Evolutionary conservation across 106 monocot genomes (phyloP), one percentile per base, ranked within the genome.

Genomic region (Phalaenopsis equestris): DNA sequence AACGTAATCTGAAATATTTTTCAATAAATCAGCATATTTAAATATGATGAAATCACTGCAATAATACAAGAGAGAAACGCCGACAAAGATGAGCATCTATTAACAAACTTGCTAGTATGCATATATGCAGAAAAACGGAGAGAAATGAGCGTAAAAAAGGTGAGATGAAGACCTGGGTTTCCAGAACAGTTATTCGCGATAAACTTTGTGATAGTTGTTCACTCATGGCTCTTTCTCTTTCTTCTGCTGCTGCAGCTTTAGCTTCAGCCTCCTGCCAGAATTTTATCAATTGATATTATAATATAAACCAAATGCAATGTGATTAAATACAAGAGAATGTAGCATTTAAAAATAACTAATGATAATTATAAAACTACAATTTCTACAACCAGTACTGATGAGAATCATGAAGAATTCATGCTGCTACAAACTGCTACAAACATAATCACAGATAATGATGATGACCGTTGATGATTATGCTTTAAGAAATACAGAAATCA

Each of bases 191-290:
- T 82, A 93, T 94, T 77, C 98, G 85, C 76, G 94, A 98, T 80
- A 86, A 56, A 83, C 85, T 84, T 84, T 93, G 98, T 42, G 92
- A 90, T 67, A 94, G 79, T 41, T 94, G 94, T 52, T 98, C 94
- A 80, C 87, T 93, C 82, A 94, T 87, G 45, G 88, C 81, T 65
- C 92, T 79, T 78, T 93, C 98, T 39, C 81, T 92, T 77, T 98
- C 98, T 79, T 94, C 98, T 67, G 94, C 92, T 76, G 86, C 90
- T 1, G 94, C 94, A 78, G 98, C 94, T 87, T 91, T 94, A 75
- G 98, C 98, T 88, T 98, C 98, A 72, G 98, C 94, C 68, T 94
- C 94, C 98, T 98, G 86, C 52, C 78, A 79, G 47, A 56, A 65
- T 16, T 77, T 79, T 43, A 75, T 80, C 16, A n/a, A 58, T 30